Base-by-base conservation (phyloP, 1,139 yeast genomes). In the Arxiozyma bovina region DNA sequence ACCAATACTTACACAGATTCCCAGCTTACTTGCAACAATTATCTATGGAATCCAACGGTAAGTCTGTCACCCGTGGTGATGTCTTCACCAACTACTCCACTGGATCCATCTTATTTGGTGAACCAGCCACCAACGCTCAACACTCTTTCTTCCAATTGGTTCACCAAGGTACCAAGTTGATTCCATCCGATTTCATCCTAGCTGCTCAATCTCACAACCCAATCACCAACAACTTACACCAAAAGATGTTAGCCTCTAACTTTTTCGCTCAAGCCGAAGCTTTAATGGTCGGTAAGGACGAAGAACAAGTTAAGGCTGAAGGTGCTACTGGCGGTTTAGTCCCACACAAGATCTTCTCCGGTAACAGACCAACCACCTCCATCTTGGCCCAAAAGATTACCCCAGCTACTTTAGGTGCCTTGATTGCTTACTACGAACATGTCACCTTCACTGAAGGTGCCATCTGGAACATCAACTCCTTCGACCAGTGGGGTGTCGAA, bases 401-500 rank as follows among this genome's bases (percentile, higher is more conserved):
- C 40, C 99, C 99, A 55, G 96, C 96, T 53, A 75, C 96, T 54
- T 81, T 93, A 65, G 99, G 99, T 75, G 82, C 98, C 52, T 80
- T 93, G 74, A 93, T 93, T 73, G 97, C 96, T 53, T 93, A 93
- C 81, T 93, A 93, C 77, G 99, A 93, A 77, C 96, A 90, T 73
- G 81, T 89, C 56, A 93, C 98, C 44, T 93, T 93, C 75, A 91
- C 91, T 58, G 99, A 93, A 77, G 99, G 99, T 75, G 99, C 99
- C 57, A 76, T 93, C 69, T 93, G 99, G 99, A 93, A 94, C 81
- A 91, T 93, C 78, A 93, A 93, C 82, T 91, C 98, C 20, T 93
- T 89, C 71, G 99, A 93, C 78, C 99, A 93, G 80, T 93, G 98
- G 96, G 99, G 99, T 75, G 99, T 93, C 67, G 99, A 93, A 78